phyloP scores from a whole-genome alignment of 2,329 filamentous ascomycete species.

The Fusarium armeniacum region DNA sequence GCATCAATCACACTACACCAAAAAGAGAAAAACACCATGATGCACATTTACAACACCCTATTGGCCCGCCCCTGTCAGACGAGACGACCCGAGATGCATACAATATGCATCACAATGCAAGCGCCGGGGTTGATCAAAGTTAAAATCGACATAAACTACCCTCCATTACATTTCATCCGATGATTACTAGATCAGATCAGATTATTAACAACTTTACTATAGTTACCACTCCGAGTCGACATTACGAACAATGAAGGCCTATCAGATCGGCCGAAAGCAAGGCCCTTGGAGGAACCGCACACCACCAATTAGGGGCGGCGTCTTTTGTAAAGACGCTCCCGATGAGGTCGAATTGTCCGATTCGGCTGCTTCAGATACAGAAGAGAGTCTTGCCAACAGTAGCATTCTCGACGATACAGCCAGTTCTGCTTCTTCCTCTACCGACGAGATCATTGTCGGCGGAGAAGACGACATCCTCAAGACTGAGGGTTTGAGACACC shows the following conservation, averaged over 20 bases:
- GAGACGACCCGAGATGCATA: constrained; percentile 1
- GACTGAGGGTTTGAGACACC: constrained; percentile 18
- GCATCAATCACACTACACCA: constrained; percentile 9
- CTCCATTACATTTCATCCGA: background rate
- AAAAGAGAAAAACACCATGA: constrained; percentile 7
- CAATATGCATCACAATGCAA: constrained; percentile 3
- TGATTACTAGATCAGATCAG: constrained; percentile 1
- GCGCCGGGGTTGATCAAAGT: constrained; percentile 14
- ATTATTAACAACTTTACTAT: constrained; percentile 36
- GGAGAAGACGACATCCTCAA: constrained; percentile 2
- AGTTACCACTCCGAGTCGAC: constrained; percentile 71
- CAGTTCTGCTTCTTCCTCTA: constrained; percentile 43
- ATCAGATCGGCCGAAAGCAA: constrained; percentile 70
- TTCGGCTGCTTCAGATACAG: constrained; percentile 33
- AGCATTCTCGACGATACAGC: constrained; percentile 26
- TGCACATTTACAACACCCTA: constrained; percentile 21
- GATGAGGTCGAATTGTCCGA: constrained; percentile 32
- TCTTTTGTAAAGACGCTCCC: constrained; percentile 51
- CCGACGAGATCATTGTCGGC: constrained; percentile 9
- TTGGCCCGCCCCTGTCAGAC: constrained; percentile 24
- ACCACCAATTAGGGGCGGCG: constrained; percentile 69
- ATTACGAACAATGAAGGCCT: constrained; percentile 69
- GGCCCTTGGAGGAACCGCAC: constrained; percentile 70
- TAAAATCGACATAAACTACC: background rate
- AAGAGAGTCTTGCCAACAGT: constrained; percentile 29